phyloP scores from a whole-genome alignment of 2,329 filamentous ascomycete genomes.

The Alternaria panax region DNA sequence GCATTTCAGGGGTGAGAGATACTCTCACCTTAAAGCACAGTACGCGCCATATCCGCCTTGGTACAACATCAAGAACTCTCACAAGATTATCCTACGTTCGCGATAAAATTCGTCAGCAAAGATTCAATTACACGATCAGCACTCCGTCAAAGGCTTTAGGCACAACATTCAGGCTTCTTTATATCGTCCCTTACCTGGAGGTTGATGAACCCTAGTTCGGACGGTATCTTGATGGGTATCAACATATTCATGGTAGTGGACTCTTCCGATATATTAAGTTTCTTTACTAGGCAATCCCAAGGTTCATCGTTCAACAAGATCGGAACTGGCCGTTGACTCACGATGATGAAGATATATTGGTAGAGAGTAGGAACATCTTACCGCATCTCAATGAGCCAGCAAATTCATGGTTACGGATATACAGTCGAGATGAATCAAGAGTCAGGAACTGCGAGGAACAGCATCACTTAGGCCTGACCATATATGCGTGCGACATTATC shows the following conservation, averaged over 20 bases:
- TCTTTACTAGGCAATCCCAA: neutral
- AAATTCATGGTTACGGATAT: neutral
- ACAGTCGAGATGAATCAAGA: neutral
- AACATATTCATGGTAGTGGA: too few species aligned
- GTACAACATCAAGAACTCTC: neutral
- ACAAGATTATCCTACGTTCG: neutral
- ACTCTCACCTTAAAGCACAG: neutral
- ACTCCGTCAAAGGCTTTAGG: neutral
- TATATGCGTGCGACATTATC: neutral
- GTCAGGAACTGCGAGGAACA: neutral
- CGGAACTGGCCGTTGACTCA: too few species aligned
- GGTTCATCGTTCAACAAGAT: neutral
- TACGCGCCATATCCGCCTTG: neutral
- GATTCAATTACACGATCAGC: too few species aligned
- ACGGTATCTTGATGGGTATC: neutral
- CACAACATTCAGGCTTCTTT: neutral
- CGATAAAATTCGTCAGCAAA: neutral
- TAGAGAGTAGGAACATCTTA: neutral
- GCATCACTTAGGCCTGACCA: neutral
- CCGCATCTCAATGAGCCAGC: neutral
- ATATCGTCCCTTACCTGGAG: neutral
- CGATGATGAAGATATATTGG: neutral
- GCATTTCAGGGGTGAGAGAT: neutral
- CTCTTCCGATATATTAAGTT: too few species aligned
- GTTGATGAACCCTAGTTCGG: neutral